Evolutionary conservation across 352 stramenopile species (phyloP).

Genomic region (Phytophthora vignae): DNA sequence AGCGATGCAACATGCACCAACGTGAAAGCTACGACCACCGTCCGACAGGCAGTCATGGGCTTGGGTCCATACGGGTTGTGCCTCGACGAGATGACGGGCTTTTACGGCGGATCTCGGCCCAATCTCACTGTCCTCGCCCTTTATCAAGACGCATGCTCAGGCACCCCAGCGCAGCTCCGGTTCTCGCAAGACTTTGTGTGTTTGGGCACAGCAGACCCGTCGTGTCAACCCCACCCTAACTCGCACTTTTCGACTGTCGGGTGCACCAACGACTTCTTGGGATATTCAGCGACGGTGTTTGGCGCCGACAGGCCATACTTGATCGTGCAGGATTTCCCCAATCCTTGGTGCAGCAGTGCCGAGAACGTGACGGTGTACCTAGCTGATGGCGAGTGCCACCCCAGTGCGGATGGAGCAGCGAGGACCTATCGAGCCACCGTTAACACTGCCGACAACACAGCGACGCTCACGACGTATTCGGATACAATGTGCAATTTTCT

Average conservation of each 20-base stretch:
- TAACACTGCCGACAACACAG: slow-evolving; percentile 7
- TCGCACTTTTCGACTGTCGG: background rate
- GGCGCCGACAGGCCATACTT: slow-evolving; percentile 14
- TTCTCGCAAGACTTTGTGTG: slow-evolving; percentile 17
- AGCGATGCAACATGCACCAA: slow-evolving; percentile 2
- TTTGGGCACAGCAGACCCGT: background rate
- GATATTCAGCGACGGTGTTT: background rate
- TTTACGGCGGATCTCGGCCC: background rate
- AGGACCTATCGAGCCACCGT: background rate
- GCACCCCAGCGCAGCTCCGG: background rate
- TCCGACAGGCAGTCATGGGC: background rate
- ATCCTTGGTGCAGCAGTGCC: background rate
- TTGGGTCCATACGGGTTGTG: background rate
- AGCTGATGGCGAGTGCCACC: slow-evolving; percentile 13
- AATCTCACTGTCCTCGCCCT: slow-evolving; percentile 2
- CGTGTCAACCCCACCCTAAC: background rate
- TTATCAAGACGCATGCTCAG: slow-evolving; percentile 13
- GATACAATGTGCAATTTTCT: slow-evolving; percentile 1
- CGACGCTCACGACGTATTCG: slow-evolving; percentile 7
- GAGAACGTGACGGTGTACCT: slow-evolving; percentile 11
- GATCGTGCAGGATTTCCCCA: slow-evolving; percentile 4
- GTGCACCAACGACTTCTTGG: background rate
- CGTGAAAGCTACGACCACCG: background rate
- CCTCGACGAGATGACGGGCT: slow-evolving; percentile 2
- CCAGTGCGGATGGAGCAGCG: background rate